phyloP scores from a whole-genome alignment of 768 basidiomycete genomes.

The Dacryopinax spathularia region DNA sequence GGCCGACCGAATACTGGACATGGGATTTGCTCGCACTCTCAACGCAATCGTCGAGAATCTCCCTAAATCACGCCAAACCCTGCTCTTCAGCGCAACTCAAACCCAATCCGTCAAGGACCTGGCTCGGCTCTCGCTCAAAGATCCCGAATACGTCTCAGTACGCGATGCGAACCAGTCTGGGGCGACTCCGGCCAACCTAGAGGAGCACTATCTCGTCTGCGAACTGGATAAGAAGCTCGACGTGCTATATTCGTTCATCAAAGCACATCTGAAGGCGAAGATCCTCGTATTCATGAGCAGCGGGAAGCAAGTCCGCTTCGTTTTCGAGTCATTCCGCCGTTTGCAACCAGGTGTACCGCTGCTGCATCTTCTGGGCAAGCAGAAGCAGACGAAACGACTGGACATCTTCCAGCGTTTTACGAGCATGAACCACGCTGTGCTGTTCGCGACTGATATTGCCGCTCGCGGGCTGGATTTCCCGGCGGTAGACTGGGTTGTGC shows the following conservation, averaged over 20 bases:
- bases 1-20: conserved; percentile 90
- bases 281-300: conserved; percentile 86
- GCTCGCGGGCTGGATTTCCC: conserved; percentile 95
- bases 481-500: conserved; percentile 89
- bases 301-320: conserved; percentile 94
- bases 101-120: conserved; percentile 78
- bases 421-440: conserved; percentile 60
- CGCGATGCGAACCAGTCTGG: conserved; percentile 27
- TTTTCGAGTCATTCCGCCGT: conserved; percentile 87
- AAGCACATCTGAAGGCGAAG: conserved; percentile 81
- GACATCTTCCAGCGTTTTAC: conserved; percentile 76
- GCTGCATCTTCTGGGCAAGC: conserved; percentile 91
- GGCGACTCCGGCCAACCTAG: conserved; percentile 61
- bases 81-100: conserved; percentile 95
- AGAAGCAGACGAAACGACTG: conserved; percentile 82
- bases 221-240: conserved; percentile 79
- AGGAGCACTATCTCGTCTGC: conserved; percentile 79
- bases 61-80: conserved; percentile 80
- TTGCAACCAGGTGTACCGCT: conserved; percentile 89
- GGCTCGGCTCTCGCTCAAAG: conserved; percentile 74
- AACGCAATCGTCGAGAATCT: conserved; percentile 86
- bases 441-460: conserved; percentile 93
- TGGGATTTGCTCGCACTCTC: conserved; percentile 83
- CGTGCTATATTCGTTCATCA: conserved; percentile 86
- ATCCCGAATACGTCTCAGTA: conserved; percentile 62